Percentiles rank a stretch among this genome's conserved stretches.
phyloP scores from a whole-genome alignment of 2,329 filamentous ascomycete species.

The Cercospora beticola region DNA sequence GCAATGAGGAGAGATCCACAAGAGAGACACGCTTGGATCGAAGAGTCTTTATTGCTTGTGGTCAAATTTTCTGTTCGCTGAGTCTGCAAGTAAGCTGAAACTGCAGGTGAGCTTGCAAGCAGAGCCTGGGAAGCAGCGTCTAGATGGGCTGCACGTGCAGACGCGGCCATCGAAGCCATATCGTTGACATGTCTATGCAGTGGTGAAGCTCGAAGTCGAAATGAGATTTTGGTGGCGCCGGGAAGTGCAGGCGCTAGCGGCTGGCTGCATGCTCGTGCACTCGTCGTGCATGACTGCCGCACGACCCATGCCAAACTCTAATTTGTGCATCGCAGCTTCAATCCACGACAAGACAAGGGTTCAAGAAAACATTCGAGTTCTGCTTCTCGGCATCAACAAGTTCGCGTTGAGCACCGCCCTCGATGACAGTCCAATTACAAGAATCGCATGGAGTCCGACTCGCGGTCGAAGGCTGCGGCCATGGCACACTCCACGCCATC shows the following conservation, averaged over 20 bases:
- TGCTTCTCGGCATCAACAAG: neutral
- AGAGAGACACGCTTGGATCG: slow-evolving; percentile 55
- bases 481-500: slow-evolving; percentile 88
- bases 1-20: slow-evolving; percentile 63
- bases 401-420: neutral
- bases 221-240: neutral
- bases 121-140: slow-evolving; percentile 11
- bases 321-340: neutral
- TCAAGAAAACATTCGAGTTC: neutral
- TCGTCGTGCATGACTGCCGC: neutral
- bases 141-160: slow-evolving; percentile 5
- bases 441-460: slow-evolving; percentile 57
- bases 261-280: slow-evolving; percentile 3
- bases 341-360: neutral
- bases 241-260: slow-evolving; percentile 9
- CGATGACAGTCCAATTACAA: slow-evolving; percentile 4
- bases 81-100: slow-evolving; percentile 20
- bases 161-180: slow-evolving; percentile 1
- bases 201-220: neutral
- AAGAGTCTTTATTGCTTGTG: slow-evolving; percentile 48
- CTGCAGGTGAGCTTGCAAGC: slow-evolving; percentile 15
- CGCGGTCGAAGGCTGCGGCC: slow-evolving; percentile 86
- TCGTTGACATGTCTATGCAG: neutral
- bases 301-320: neutral
- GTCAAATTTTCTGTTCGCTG: neutral